phyloP scores from a whole-genome alignment of 2,329 filamentous ascomycete species.

The Colletotrichum sublineola region DNA sequence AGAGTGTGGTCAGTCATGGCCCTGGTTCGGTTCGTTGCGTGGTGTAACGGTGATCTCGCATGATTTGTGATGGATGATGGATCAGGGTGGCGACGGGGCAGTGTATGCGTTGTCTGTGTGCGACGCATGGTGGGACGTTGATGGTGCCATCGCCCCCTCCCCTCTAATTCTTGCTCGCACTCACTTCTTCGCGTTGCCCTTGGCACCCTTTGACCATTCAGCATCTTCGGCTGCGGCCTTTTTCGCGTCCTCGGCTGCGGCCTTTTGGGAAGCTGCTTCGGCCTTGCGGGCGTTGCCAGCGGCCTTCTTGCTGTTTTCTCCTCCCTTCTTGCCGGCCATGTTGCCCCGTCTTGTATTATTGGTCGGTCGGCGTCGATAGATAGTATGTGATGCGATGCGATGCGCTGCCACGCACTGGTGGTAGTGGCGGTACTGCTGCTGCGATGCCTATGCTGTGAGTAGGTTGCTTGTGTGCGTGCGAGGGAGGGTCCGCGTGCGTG shows the following conservation, averaged over 20 bases:
- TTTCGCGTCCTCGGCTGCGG: conserved; percentile 77
- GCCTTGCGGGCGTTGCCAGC: conserved; percentile 93
- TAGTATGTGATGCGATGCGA: conserved; percentile 18
- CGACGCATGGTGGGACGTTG: neutral
- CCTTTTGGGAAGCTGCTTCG: conserved; percentile 85
- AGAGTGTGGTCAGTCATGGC: conserved; percentile 30
- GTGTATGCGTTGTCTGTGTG: conserved; percentile 12
- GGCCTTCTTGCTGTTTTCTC: conserved; percentile 89
- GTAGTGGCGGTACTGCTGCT: conserved; percentile 12
- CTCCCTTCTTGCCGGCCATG: conserved; percentile 80
- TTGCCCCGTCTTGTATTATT: conserved; percentile 19
- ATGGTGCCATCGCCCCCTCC: neutral
- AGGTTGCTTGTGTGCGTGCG: conserved; percentile 8
- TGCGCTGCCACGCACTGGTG: conserved; percentile 35
- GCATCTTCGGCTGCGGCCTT: conserved; percentile 76
- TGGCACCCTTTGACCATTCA: conserved; percentile 88
- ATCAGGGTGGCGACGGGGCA: conserved; percentile 14
- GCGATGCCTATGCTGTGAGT: conserved; percentile 20
- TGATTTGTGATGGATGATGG: conserved; percentile 9
- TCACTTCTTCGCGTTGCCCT: conserved; percentile 89
- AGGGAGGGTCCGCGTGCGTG: conserved; percentile 21
- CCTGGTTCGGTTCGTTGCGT: conserved; percentile 10
- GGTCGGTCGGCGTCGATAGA: conserved; percentile 6
- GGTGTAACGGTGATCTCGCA: conserved; percentile 19
- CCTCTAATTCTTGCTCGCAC: conserved; percentile 46